Base-by-base conservation (phyloP, 1,139 yeast genomes). In the Saccharomycopsis hybrid region DNA sequence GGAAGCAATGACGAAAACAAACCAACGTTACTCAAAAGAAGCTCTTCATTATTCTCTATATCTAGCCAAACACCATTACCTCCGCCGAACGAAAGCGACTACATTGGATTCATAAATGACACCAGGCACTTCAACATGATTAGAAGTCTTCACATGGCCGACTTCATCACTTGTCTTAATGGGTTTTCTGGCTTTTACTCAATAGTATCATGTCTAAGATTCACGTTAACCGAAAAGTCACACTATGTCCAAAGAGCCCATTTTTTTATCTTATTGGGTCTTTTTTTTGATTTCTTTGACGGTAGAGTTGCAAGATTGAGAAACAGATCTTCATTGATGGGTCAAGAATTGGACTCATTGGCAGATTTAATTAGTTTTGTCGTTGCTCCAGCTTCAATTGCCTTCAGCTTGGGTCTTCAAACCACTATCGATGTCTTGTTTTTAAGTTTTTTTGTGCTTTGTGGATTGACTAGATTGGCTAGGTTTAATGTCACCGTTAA, bases 301-400 rank as follows among this genome's bases (percentile, higher is more conserved):
- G 98, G 98, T 31, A 80, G 96, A 61, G 98, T 92, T 5, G 98
- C 98, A 4, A 77, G 98, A 60, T 77, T 92, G 71, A 79, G 97
- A 69, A 85, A 89, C 66, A 88, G 92, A 69, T 79, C 96, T 2
- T 84, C 95, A 28, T 74, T 92, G 52, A 87, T 94, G 88, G 98
- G 98, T 54, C 97, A 92, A 67, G 98, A 92, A 68, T 78, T 92
- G 60, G 98, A 92, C 65, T 88, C 97, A 1, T 76, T 92, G 61
- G 98, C 98, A 28, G 98, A 92, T 67, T 78, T 92, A 62, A 79
- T 92, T 33, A 84, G 95, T 13, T 90, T 90, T 65, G 95, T 96
- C 55, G 96, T 89, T 25, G 87, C 94, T 3, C 97, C 97, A 3
- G 96, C 97, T 1, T 76, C 90, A 18, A 84, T 88, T 65, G 98